These are phyloP conservation scores for Protomyces gravidus DNA, from an alignment of 1,139 yeast genomes.

Conservation along the genomic window DNA sequence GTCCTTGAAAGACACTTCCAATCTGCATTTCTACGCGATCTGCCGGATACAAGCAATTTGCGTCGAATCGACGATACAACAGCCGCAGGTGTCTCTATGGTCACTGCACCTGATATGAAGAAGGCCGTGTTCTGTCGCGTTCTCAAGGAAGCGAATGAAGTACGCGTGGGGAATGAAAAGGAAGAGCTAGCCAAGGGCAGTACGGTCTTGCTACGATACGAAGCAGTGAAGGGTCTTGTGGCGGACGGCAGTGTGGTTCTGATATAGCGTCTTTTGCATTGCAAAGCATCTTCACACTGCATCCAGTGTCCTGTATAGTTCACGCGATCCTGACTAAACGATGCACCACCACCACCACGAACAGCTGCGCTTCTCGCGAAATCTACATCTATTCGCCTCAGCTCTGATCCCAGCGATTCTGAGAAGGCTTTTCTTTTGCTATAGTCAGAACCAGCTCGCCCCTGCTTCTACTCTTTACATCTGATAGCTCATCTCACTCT, in stretches of 20 bases:
- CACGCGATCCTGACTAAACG: no score
- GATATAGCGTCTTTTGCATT: no score
- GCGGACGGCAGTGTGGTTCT: background rate
- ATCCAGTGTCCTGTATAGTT: no score
- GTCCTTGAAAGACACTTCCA: slow-evolving; percentile 64
- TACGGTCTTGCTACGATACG: slow-evolving; percentile 69
- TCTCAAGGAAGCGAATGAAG: slow-evolving; percentile 42
- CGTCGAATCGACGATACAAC: slow-evolving; percentile 71
- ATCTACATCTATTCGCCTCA: no score
- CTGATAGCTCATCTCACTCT: no score
- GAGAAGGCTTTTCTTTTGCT: no score
- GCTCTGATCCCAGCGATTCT: no score
- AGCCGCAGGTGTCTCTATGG: slow-evolving; percentile 68
- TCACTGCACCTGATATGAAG: slow-evolving; percentile 68
- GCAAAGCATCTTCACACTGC: no score
- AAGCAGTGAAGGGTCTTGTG: background rate
- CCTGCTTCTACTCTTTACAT: no score
- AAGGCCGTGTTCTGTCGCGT: slow-evolving; percentile 73
- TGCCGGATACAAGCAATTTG: slow-evolving; percentile 55
- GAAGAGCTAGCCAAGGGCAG: slow-evolving; percentile 63
- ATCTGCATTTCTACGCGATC: slow-evolving; percentile 57
- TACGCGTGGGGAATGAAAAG: slow-evolving; percentile 49
- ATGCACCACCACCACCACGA: no score
- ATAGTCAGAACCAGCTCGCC: no score
- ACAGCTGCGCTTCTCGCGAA: no score